A percentile compares a stretch with the other conserved stretches of the same genome.
Evolutionary conservation across 331 rosid genomes (phyloP).

Genomic region (Acacia pycnantha): DNA sequence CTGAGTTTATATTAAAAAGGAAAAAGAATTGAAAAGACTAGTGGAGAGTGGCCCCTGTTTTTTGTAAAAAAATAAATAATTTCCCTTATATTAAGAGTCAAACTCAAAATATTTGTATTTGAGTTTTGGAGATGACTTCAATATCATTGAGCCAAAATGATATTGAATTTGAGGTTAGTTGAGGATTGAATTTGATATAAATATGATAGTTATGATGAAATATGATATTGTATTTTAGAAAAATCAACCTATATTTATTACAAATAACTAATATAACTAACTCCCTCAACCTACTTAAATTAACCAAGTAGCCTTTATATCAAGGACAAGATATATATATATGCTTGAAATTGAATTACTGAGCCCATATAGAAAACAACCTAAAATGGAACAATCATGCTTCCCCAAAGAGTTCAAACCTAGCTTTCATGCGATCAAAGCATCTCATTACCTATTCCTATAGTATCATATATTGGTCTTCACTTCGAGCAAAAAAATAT

Average conservation of each 20-base stretch:
- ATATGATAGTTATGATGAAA: too few species aligned
- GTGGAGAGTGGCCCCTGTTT: background rate
- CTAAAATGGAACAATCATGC: constrained; percentile 9
- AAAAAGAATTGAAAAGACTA: background rate
- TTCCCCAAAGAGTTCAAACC: background rate
- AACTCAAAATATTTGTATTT: background rate
- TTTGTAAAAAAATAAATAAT: background rate
- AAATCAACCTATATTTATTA: too few species aligned
- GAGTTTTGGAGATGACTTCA: background rate
- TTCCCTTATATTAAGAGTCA: background rate
- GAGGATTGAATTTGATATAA: too few species aligned
- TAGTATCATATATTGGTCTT: background rate
- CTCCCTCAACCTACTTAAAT: too few species aligned
- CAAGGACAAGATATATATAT: too few species aligned
- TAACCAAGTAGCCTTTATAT: too few species aligned
- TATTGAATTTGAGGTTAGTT: too few species aligned
- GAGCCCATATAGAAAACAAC: background rate
- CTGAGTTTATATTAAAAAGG: background rate
- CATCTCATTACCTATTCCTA: background rate
- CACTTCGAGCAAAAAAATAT: too few species aligned
- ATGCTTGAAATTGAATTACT: background rate
- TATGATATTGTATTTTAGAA: too few species aligned
- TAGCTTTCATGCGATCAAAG: background rate
- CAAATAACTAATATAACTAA: too few species aligned
- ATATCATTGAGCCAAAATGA: background rate